A percentile compares a stretch with the other conserved stretches of the same genome.
Conservation (phyloP, 192 early-diverging fungal genomes). For the Backusella parvicylindrica region DNA sequence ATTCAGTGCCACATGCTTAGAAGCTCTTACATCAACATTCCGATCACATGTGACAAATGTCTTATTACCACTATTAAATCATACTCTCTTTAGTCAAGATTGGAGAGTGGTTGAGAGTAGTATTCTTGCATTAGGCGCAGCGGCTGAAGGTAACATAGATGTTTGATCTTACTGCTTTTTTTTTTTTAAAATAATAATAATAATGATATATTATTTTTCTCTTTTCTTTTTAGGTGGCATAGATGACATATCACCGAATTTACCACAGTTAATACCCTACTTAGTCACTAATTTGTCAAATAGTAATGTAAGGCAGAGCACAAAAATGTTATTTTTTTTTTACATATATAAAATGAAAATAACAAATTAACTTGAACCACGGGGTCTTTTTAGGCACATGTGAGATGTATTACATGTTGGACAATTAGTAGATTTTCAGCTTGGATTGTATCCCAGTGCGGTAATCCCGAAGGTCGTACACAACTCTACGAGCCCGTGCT, state of each 20-base stretch:
- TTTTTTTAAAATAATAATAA: too few relatives aligned
- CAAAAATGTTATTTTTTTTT: background rate
- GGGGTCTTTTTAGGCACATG: slow-evolving; percentile 59
- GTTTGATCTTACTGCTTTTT: background rate
- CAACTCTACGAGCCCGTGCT: slow-evolving; percentile 86
- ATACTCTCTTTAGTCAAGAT: slow-evolving; percentile 73
- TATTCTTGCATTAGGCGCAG: slow-evolving; percentile 95
- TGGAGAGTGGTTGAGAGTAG: slow-evolving; percentile 93
- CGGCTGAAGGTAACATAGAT: slow-evolving; percentile 72
- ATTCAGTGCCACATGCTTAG: slow-evolving; percentile 92
- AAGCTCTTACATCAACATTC: slow-evolving; percentile 85
- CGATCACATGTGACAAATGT: slow-evolving; percentile 77
- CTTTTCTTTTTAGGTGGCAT: slow-evolving; percentile 48
- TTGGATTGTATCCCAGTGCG: slow-evolving; percentile 25
- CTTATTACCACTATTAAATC: slow-evolving; percentile 80
- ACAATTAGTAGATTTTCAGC: slow-evolving; percentile 82
- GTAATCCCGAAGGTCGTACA: slow-evolving; percentile 17
- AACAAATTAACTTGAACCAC: background rate
- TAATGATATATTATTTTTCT: background rate
- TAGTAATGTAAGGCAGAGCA: slow-evolving; percentile 1
- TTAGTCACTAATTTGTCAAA: slow-evolving; percentile 44
- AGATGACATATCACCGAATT: slow-evolving; percentile 78
- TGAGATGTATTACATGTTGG: slow-evolving; percentile 98
- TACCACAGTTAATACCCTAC: slow-evolving; percentile 81
- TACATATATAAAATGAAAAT: background rate